Base-by-base conservation (phyloP, 2,329 filamentous ascomycete genomes). In the Arthrinium phaeospermum region DNA sequence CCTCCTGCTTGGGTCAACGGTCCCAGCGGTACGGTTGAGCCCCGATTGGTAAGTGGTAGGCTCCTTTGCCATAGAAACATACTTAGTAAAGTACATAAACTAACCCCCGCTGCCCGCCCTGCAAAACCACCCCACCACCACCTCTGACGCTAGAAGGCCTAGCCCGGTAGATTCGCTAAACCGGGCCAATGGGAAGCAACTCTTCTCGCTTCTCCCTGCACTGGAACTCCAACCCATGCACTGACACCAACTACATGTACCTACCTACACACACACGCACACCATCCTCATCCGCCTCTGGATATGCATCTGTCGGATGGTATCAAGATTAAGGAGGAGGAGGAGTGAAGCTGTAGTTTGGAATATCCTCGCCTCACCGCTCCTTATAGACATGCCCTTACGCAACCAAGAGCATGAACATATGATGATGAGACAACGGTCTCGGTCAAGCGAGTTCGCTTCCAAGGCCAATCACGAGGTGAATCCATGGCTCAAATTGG, bases 181-280 rank as follows among this genome's bases (percentile, higher is more conserved):
- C 3, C 49, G 45, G 45, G 45, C 67, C 67, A 69, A 69, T 69
- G 16, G 13, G 27, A 49, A 45, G 10, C 14, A 24, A 24, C 19
- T 49, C 45, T 46, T 37, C 67, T 69, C 67, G 67, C 67, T 69
- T 69, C n/a, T 30, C 44, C 67, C 67, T 68, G 67, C 44, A 68
- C 22, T 16, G 24, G 67, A 45, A 46, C 67, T 68, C 46, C 24
- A 27, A 47, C n/a, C 27, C n/a, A 14, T 45, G 30, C 64, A 68
- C 64, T 46, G 16, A 24, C n/a, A n/a, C 64, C 64, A 30, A 27
- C 30, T 22, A 34, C 16, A 19, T 19, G 16, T 10, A 22, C 7
- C 53, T 14, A 51, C 5, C 4, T 14, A 27, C 49, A 27, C 49
- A 27, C 49, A 49, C 14, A 30, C 24, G 27, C 51, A 37, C 27